Evolutionary conservation across 176 grass and related monocot genomes (phyloP).

Genomic region (Aegilops sharonensis): DNA sequence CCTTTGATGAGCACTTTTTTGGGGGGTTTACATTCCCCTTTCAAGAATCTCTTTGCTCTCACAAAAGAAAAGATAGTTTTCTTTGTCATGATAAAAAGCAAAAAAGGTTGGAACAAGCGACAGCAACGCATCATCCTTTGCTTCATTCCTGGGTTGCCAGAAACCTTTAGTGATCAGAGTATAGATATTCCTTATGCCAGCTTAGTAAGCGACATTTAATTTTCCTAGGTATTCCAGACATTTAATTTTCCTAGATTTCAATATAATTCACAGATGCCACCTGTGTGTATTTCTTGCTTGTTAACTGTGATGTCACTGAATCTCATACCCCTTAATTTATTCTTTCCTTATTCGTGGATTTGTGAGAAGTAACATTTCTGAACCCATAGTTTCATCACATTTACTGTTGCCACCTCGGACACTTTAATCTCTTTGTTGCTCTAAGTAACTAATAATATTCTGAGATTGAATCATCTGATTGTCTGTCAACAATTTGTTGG

Average conservation of each 20-base stretch:
- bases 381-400: background rate
- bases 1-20: conserved; percentile 33
- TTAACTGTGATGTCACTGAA: background rate
- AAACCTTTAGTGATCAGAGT: conserved; percentile 3
- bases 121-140: conserved; percentile 26
- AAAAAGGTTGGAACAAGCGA: background rate
- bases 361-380: background rate
- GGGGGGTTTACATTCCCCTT: conserved; percentile 39
- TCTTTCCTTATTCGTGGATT: background rate
- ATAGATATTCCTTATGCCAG: background rate
- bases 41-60: conserved; percentile 16
- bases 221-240: background rate
- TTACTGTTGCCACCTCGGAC: background rate
- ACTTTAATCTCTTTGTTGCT: conserved; percentile 1
- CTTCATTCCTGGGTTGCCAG: conserved; percentile 12
- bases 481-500: background rate
- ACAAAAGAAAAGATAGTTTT: background rate
- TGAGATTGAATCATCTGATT: background rate
- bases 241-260: background rate
- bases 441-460: background rate
- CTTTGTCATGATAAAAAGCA: conserved; percentile 17
- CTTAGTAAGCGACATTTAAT: background rate
- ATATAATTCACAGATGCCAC: background rate
- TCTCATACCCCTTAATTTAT: background rate
- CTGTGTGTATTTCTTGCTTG: background rate